Percentiles rank a stretch among this genome's conserved stretches.
phyloP scores from a whole-genome alignment of 306 rosid genomes.

The Cicer judaicum region DNA sequence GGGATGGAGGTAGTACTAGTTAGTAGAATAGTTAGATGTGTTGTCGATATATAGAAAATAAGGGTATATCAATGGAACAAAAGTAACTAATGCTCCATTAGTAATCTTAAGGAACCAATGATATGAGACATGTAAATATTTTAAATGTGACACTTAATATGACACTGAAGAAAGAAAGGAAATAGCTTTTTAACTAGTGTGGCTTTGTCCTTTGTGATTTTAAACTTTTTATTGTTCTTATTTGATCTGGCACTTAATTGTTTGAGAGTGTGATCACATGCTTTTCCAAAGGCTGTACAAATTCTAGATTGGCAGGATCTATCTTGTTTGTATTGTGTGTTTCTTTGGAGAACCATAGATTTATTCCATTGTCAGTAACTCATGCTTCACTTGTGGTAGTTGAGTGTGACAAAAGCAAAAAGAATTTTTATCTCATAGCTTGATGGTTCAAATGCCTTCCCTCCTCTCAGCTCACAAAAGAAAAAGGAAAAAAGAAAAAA shows the following conservation, averaged over 20 bases:
- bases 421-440: slow-evolving; percentile 40
- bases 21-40: too few species aligned
- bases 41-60: too few species aligned
- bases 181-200: slow-evolving; percentile 36
- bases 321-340: slow-evolving; percentile 48
- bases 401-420: slow-evolving; percentile 46
- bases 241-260: slow-evolving; percentile 48
- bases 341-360: slow-evolving; percentile 48
- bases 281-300: slow-evolving; percentile 49
- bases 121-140: too few species aligned
- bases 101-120: too few species aligned
- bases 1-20: too few species aligned
- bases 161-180: too few species aligned
- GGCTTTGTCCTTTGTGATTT: slow-evolving; percentile 55
- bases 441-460: slow-evolving; percentile 46
- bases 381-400: slow-evolving; percentile 41
- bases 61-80: too few species aligned
- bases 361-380: slow-evolving; percentile 48
- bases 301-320: slow-evolving; percentile 52
- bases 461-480: slow-evolving; percentile 38
- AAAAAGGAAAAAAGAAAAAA: slow-evolving; percentile 26
- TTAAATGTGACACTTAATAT: too few species aligned
- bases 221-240: slow-evolving; percentile 46
- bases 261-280: slow-evolving; percentile 53
- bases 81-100: too few species aligned